Conservation (phyloP, 441 rosid genomes). For the Pelargonium citronellum region DNA sequence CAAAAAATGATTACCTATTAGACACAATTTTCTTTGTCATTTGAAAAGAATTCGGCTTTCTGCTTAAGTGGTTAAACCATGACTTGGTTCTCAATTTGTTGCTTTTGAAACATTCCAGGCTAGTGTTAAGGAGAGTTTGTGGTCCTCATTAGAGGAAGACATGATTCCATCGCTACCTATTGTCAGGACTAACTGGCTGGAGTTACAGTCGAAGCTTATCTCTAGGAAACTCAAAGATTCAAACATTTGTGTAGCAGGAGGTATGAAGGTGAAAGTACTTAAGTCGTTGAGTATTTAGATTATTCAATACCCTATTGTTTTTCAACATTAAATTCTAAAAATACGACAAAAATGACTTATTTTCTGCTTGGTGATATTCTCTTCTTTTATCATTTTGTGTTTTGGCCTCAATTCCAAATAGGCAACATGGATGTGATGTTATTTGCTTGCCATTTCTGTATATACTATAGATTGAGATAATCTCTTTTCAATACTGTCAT, state of each 20-base stretch:
- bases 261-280: conserved; percentile 58
- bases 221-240: conserved; percentile 60
- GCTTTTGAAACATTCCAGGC: conserved; percentile 39
- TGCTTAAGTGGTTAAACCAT: conserved; percentile 15
- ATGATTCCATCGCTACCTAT: conserved; percentile 69
- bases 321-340: neutral
- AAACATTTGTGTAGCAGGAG: conserved; percentile 96
- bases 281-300: conserved; percentile 16
- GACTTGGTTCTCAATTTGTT: conserved; percentile 14
- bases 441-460: neutral
- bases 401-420: neutral
- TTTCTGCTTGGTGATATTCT: neutral
- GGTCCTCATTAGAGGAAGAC: conserved; percentile 89
- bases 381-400: neutral
- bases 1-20: neutral
- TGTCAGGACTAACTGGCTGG: conserved; percentile 90
- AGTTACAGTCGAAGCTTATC: conserved; percentile 72
- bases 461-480: conserved; percentile 1
- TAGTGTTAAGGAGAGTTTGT: conserved; percentile 63
- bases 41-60: conserved; percentile 6
- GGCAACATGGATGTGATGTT: neutral
- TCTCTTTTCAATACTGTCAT: neutral
- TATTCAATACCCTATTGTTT: neutral
- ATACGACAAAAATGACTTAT: conserved; percentile 1
- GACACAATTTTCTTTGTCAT: neutral